A percentile compares a stretch with the other conserved stretches of the same genome.
Evolutionary conservation across 805 yeast species (phyloP).

Genomic region (Jamesozyma gamospora): DNA sequence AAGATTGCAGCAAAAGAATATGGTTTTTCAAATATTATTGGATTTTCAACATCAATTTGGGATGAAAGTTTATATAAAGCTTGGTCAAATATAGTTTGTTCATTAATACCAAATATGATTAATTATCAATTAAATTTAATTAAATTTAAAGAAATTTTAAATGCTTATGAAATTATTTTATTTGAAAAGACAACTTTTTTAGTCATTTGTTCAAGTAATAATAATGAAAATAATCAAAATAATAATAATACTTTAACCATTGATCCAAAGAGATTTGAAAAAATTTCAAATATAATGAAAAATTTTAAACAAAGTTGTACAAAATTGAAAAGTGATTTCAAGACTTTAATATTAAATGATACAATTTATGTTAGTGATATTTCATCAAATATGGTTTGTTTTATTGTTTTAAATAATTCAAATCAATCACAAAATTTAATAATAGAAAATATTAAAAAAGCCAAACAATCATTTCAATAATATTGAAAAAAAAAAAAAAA

Average conservation of each 20-base stretch:
- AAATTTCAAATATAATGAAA: slow-evolving; percentile 86
- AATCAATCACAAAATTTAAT: slow-evolving; percentile 32
- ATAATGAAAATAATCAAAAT: slow-evolving; percentile 16
- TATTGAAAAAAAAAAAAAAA: not conserved
- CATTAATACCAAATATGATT: slow-evolving; percentile 85
- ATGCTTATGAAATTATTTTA: slow-evolving; percentile 81
- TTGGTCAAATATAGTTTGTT: slow-evolving; percentile 93
- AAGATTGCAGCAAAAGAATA: slow-evolving; percentile 64
- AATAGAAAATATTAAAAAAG: slow-evolving; percentile 48
- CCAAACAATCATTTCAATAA: slow-evolving; percentile 42
- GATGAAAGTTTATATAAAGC: slow-evolving; percentile 93
- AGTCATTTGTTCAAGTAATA: slow-evolving; percentile 35
- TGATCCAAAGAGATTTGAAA: slow-evolving; percentile 91
- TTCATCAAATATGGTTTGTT: slow-evolving; percentile 52
- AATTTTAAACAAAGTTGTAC: slow-evolving; percentile 88
- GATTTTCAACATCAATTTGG: slow-evolving; percentile 96
- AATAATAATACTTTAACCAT: slow-evolving; percentile 24
- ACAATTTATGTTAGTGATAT: slow-evolving; percentile 42
- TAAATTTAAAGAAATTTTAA: slow-evolving; percentile 60
- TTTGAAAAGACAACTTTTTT: slow-evolving; percentile 91
- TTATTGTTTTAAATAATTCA: slow-evolving; percentile 44
- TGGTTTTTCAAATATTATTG: slow-evolving; percentile 54
- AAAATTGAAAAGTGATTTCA: slow-evolving; percentile 77
- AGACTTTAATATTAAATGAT: slow-evolving; percentile 60
- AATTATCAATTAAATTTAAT: slow-evolving; percentile 66